Base-by-base conservation (phyloP, 208 protist species). In the Wallacemonas sp. region DNA sequence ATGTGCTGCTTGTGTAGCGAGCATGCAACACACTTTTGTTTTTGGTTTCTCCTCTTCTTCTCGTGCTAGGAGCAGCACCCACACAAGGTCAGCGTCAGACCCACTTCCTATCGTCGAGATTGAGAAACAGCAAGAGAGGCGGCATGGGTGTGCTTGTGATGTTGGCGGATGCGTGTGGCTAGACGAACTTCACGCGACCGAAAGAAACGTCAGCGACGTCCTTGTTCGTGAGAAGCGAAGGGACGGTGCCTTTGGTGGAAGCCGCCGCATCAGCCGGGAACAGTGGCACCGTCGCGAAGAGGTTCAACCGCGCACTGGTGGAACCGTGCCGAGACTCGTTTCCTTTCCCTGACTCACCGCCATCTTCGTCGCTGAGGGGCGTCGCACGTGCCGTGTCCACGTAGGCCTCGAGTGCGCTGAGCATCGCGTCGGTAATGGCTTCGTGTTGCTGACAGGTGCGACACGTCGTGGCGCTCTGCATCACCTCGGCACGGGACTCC, bases 321-420 rank as follows among this genome's bases (percentile, higher is more conserved):
- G 48, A 6, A 50, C 44, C 6, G 19, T n/a, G 44, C 5, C 17
- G 44, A 19, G 6, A 50, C 44, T n/a, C 22, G 17, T 5, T n/a
- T n/a, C 12, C 44, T 5, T n/a, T 50, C 9, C 13, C 6, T 29
- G 44, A 15, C 21, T 70, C 59, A 42, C 68, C 73, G n/a, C n/a
- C n/a, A n/a, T n/a, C n/a, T n/a, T n/a, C n/a, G n/a, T n/a, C n/a
- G n/a, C n/a, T n/a, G n/a, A n/a, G n/a, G n/a, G n/a, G n/a, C n/a
- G n/a, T n/a, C n/a, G n/a, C n/a, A n/a, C n/a, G n/a, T n/a, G n/a
- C n/a, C n/a, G n/a, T n/a, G 24, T 36, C 61, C 50, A 61, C 45
- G 62, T 87, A 80, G 8, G 73, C 67, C 50, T 87, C 70, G 42
- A 91, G 59, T 9, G 79, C 69, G 3, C 58, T 27, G 44, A 83